Evolutionary conservation across 2,329 filamentous ascomycete genomes (phyloP).

Genomic region (Escovopsis sp.): DNA sequence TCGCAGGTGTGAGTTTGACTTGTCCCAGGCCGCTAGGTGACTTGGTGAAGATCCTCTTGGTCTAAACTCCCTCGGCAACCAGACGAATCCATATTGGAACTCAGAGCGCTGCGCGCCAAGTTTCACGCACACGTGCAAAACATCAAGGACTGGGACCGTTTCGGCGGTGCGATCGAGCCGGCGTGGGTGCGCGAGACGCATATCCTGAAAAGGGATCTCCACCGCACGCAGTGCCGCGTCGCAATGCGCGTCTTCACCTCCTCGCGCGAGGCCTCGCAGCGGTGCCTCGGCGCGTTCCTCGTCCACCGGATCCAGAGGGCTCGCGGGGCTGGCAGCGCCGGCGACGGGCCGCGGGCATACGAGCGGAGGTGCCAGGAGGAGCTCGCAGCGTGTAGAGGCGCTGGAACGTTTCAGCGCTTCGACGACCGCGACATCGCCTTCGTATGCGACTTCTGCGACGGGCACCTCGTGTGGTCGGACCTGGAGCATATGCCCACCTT

Average conservation of each 20-base stretch:
- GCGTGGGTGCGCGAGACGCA: constrained; percentile 39
- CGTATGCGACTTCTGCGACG: constrained; percentile 46
- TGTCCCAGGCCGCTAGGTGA: too few relatives aligned
- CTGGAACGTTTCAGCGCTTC: constrained; percentile 41
- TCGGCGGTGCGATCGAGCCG: constrained; percentile 39
- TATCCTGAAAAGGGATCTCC: constrained; percentile 32
- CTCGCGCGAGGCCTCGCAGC: constrained; percentile 29
- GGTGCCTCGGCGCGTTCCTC: constrained; percentile 42
- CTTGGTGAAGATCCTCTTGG: too few relatives aligned
- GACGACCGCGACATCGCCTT: constrained; percentile 39
- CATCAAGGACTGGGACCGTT: constrained; percentile 38
- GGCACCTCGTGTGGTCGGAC: constrained; percentile 43
- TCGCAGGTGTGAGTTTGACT: constrained; percentile 34
- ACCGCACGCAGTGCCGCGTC: constrained; percentile 42
- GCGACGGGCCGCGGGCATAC: constrained; percentile 15
- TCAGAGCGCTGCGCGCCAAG: constrained; percentile 28
- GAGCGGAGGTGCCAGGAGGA: constrained; percentile 28
- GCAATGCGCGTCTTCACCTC: constrained; percentile 39
- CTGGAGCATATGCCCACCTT: constrained; percentile 35
- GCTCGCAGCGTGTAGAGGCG: constrained; percentile 32
- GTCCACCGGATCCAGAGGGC: constrained; percentile 33
- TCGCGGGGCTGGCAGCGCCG: neutral
- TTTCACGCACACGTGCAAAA: constrained; percentile 32
- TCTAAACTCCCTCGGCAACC: constrained; percentile 1
- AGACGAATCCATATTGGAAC: constrained; percentile 38